A percentile compares a stretch with the other conserved stretches of the same genome.
Conservation (phyloP, 148 eudicot species). For the Rhododendron ferrugineum region DNA sequence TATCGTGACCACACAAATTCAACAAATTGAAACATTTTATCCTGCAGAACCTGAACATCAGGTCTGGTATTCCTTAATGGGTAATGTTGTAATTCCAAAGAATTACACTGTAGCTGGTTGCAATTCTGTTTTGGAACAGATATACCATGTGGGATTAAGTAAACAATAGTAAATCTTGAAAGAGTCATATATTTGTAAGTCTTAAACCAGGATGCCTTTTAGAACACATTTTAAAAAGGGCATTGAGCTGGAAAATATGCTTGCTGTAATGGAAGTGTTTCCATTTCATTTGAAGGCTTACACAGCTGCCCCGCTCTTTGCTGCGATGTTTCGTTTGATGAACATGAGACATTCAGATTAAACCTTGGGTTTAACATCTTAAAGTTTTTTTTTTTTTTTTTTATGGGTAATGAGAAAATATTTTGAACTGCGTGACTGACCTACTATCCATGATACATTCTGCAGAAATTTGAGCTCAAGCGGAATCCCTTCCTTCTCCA, state of each 20-base stretch:
- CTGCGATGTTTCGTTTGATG: background rate
- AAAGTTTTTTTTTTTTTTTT: background rate
- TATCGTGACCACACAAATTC: slow-evolving; percentile 87
- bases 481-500: slow-evolving; percentile 78
- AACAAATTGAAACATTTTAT: slow-evolving; percentile 64
- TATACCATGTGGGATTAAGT: background rate
- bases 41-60: slow-evolving; percentile 97
- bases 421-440: background rate
- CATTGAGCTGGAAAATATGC: background rate
- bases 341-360: background rate
- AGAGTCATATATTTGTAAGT: background rate
- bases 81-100: background rate
- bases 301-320: background rate
- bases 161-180: background rate
- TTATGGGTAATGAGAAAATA: background rate
- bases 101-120: background rate
- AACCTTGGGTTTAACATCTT: slow-evolving; percentile 3
- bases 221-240: background rate
- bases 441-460: background rate
- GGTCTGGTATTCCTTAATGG: slow-evolving; percentile 33
- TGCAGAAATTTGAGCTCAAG: slow-evolving; percentile 94
- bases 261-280: background rate
- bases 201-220: background rate
- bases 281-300: background rate
- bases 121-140: background rate